Evolutionary conservation across 371 early-diverging fungal genomes (phyloP).

Genomic region (Lichtheimia ornata): DNA sequence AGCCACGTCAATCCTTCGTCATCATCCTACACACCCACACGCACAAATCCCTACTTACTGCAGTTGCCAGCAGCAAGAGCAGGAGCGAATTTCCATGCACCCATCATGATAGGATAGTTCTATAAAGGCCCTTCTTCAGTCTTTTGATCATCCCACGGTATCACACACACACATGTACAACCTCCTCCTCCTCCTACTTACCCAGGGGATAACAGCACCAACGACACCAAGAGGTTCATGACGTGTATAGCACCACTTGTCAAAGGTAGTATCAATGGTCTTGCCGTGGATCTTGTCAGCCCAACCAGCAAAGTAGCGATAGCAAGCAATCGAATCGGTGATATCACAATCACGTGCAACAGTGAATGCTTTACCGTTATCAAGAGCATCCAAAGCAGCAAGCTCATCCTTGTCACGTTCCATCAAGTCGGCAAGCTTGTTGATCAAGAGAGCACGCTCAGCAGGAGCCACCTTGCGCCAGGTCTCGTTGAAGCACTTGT

Average conservation of each 20-base stretch:
- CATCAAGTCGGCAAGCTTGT: constrained; percentile 74
- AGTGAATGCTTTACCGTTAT: constrained; percentile 83
- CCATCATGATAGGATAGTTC: constrained; percentile 51
- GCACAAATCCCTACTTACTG: constrained; percentile 35
- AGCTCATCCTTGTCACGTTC: constrained; percentile 69
- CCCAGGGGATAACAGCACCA: constrained; percentile 71
- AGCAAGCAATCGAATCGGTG: constrained; percentile 67
- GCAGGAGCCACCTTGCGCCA: constrained; percentile 69
- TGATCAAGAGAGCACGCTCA: constrained; percentile 39
- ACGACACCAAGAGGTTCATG: constrained; percentile 82
- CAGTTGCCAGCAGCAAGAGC: constrained; percentile 77
- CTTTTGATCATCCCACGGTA: background rate
- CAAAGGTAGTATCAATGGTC: constrained; percentile 38
- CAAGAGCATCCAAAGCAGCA: constrained; percentile 80
- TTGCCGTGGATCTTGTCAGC: constrained; percentile 70
- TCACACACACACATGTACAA: background rate
- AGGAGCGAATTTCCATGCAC: constrained; percentile 90
- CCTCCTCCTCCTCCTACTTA: background rate
- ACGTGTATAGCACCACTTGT: constrained; percentile 64
- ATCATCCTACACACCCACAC: background rate
- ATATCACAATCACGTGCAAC: constrained; percentile 70
- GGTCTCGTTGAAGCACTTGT: constrained; percentile 63
- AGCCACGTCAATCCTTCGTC: background rate
- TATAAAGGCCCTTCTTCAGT: background rate
- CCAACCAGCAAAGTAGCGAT: constrained; percentile 81